These are phyloP conservation scores for Pseudevernia furfuracea DNA, from an alignment of 495 filamentous ascomycete species.

Conservation along the genomic window DNA sequence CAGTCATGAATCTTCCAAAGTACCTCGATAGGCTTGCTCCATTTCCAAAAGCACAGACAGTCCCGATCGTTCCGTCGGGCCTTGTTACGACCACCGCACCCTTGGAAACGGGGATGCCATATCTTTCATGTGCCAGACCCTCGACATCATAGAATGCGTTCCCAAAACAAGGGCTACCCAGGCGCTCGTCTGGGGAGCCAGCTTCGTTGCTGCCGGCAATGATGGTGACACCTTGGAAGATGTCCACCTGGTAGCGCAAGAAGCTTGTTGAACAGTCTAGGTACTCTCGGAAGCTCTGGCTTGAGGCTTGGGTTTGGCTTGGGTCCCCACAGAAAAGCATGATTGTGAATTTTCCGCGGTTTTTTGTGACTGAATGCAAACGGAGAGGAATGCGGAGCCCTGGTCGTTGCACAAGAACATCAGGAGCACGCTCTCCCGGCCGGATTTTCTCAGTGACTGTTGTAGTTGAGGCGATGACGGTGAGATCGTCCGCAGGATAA, in stretches of 20 bases:
- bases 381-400: constrained; percentile 16
- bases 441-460: neutral
- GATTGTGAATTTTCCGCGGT: constrained; percentile 19
- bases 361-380: constrained; percentile 15
- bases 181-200: constrained; percentile 14
- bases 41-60: constrained; percentile 10
- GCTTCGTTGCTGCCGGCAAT: constrained; percentile 10
- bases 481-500: constrained; percentile 9
- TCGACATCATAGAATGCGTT: constrained; percentile 47
- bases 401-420: constrained; percentile 18
- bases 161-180: constrained; percentile 14
- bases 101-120: constrained; percentile 39
- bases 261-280: constrained; percentile 7
- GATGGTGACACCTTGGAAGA: constrained; percentile 16
- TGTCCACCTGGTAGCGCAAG: neutral
- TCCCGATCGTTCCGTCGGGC: constrained; percentile 37
- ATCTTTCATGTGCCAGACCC: constrained; percentile 48
- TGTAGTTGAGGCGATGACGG: neutral
- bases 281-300: constrained; percentile 3
- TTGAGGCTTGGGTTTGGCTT: neutral
- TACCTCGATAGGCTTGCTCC: constrained; percentile 8
- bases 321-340: constrained; percentile 16
- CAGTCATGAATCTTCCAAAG: constrained; percentile 12
- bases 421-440: constrained; percentile 18
- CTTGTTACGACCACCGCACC: constrained; percentile 46